These are phyloP conservation scores for Puccinia novopanici DNA, from an alignment of 1,284 basidiomycete species.

Conservation along the genomic window DNA sequence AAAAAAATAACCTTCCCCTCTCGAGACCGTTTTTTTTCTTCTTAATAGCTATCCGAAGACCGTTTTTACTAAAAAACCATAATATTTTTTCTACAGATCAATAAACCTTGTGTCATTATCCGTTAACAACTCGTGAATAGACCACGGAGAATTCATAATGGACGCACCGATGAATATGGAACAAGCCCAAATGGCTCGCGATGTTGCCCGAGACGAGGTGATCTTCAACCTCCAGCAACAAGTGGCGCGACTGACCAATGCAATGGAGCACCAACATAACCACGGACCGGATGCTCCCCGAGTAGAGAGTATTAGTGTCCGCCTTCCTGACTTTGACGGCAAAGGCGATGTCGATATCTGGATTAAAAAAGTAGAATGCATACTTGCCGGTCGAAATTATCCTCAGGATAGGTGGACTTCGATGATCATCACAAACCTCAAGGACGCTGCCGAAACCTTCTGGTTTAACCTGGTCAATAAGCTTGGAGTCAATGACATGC, in stretches of 20 bases:
- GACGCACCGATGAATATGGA: background rate
- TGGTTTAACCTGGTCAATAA: conserved; percentile 38
- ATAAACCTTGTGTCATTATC: no score
- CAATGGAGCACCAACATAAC: background rate
- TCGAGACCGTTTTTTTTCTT: no score
- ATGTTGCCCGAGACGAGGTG: background rate
- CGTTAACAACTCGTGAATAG: no score
- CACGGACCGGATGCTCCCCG: background rate
- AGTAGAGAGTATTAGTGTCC: background rate
- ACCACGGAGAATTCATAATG: background rate
- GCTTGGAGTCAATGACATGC: background rate
- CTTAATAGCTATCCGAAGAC: background rate
- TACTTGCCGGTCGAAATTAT: no score
- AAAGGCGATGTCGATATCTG: no score
- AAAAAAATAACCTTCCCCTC: no score
- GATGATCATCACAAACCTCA: background rate
- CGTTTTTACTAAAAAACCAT: background rate
- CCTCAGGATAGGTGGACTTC: no score
- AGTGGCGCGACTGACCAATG: background rate
- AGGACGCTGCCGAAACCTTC: background rate
- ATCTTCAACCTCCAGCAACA: background rate
- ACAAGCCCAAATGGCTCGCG: background rate
- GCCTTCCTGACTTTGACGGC: no score
- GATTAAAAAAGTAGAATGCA: no score
- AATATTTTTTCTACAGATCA: no score